These are phyloP conservation scores for Chenopodium quinoa DNA, from an alignment of 148 eudicot species.

Conservation along the genomic window DNA sequence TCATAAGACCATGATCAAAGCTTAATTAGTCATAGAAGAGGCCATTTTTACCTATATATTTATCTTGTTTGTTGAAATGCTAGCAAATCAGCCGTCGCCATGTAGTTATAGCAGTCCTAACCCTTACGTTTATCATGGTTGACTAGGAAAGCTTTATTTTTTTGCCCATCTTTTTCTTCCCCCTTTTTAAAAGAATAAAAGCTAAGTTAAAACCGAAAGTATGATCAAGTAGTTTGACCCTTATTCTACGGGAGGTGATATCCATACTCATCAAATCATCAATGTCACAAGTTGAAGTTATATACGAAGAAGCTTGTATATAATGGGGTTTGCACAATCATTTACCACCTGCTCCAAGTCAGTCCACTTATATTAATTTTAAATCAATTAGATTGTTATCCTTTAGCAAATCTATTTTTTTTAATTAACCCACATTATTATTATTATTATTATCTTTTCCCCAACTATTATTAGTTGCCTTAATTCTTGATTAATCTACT, in stretches of 20 bases:
- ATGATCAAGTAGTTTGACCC: conserved; percentile 24
- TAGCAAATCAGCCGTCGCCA: not conserved
- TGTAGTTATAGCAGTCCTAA: not conserved
- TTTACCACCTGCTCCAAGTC: conserved; percentile 4
- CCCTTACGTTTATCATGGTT: conserved; percentile 5
- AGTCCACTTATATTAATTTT: not conserved
- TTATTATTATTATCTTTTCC: not conserved
- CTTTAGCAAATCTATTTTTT: not conserved
- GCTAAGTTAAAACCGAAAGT: conserved; percentile 1
- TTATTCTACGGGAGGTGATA: conserved; percentile 22
- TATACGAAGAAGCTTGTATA: not conserved
- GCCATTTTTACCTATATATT: not conserved
- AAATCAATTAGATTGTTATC: not conserved
- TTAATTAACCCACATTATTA: not conserved
- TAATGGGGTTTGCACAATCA: conserved; percentile 10
- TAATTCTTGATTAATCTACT: not conserved
- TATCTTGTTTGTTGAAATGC: not conserved
- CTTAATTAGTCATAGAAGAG: not conserved
- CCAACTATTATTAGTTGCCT: not conserved
- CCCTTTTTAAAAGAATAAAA: not conserved
- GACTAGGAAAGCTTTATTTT: not conserved
- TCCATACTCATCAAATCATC: conserved; percentile 5
- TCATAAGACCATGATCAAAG: not conserved
- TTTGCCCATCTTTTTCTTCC: not conserved
- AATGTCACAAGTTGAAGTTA: not conserved